A percentile compares a stretch with the other conserved stretches of the same genome.
phyloP scores from a whole-genome alignment of 2,329 filamentous ascomycete genomes.

The Rhynchosporium graminicola region DNA sequence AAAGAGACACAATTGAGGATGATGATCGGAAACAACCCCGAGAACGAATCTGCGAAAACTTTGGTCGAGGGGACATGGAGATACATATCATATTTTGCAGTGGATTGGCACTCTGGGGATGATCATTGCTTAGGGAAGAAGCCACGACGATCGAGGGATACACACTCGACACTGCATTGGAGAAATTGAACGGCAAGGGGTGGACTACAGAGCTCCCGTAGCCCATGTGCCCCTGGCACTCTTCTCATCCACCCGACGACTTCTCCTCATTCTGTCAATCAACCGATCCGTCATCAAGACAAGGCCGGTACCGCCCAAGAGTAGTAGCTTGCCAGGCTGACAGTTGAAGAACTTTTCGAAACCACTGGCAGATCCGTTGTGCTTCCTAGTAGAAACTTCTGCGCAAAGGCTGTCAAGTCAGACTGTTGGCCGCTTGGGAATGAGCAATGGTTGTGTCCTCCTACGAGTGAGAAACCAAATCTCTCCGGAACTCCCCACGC shows the following conservation, averaged over 20 bases:
- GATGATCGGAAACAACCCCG: too few relatives aligned
- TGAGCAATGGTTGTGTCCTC: slow-evolving; percentile 51
- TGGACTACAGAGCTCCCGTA: too few relatives aligned
- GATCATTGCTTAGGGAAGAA: too few relatives aligned
- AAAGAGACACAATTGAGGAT: too few relatives aligned
- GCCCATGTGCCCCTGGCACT: too few relatives aligned
- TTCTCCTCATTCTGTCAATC: not conserved
- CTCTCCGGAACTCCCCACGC: slow-evolving; percentile 53
- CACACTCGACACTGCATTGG: too few relatives aligned
- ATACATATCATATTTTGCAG: too few relatives aligned
- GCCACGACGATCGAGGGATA: too few relatives aligned
- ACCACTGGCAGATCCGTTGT: slow-evolving; percentile 1
- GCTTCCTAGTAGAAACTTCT: slow-evolving; percentile 46
- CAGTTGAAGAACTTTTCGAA: slow-evolving; percentile 18
- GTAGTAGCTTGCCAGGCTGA: slow-evolving; percentile 15
- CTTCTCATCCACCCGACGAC: not conserved
- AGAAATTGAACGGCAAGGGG: too few relatives aligned
- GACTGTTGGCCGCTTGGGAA: slow-evolving; percentile 49
- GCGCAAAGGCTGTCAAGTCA: slow-evolving; percentile 52
- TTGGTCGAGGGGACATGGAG: too few relatives aligned
- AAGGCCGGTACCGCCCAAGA: slow-evolving; percentile 22
- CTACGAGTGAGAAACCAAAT: slow-evolving; percentile 53
- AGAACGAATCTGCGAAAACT: too few relatives aligned
- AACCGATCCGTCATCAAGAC: not conserved
- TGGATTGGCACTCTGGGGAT: too few relatives aligned